Base-by-base conservation (phyloP, 2,329 filamentous ascomycete species). In the Aspergillus terreus region DNA sequence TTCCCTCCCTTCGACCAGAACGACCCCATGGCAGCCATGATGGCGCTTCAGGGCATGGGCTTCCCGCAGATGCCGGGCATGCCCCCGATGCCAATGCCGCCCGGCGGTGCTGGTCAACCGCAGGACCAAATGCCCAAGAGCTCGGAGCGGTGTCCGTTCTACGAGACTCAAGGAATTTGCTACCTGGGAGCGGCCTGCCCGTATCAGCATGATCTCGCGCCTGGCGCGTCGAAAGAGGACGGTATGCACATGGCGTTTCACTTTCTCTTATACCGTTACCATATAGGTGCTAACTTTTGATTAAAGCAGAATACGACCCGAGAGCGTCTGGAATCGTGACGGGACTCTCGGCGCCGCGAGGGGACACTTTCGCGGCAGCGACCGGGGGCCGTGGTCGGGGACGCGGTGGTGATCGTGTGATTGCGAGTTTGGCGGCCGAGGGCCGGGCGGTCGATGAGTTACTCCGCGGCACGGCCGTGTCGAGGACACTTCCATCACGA, bases 131-230 rank as follows among this genome's bases (percentile, higher is more conserved):
- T 68, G 46, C 47, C 64, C 48, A 61, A 73, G 60, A 62, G 64
- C 53, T 59, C 70, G 49, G 60, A 72, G 64, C 73, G 77, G 46
- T 85, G 82, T 62, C 72, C 71, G 36, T 79, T 82, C 62, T 84
- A 83, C 57, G 80, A 84, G 53, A 79, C 71, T 0, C 80, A 81
- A 57, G 82, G 82, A 5, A 82, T 79, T 52, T 84, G 82, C 60
- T 76, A 79, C 11, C 59, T 78, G 42, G 82, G 82, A 21, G 76
- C 71, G 48, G 69, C 74, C n/a, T 84, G 82, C 63, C 79, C 78
- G 0, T 82, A 79, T 55, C 76, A 82, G 58, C 82, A 85, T 62
- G 80, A 78, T 12, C 70, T 71, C 23, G 71, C 75, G 47, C 68
- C 68, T 32, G 66, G 75, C 21, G 63, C 68, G 23, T 58, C 58